These are phyloP conservation scores for Boletus sp. DNA, from an alignment of 1,284 basidiomycete genomes.

Conservation along the genomic window DNA sequence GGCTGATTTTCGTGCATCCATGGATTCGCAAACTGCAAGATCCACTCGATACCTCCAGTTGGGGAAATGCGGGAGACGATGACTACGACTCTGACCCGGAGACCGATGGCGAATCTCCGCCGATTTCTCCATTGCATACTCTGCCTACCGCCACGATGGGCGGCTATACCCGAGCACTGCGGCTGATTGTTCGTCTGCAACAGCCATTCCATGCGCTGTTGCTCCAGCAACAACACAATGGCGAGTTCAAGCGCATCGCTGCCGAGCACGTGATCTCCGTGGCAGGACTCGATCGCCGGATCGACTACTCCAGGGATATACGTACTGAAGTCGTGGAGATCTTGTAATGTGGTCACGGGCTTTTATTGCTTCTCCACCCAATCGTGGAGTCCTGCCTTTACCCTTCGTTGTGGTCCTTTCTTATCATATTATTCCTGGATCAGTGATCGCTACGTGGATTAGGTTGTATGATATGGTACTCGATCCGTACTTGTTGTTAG, in stretches of 20 bases:
- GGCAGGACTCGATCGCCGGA: neutral
- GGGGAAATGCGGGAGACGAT: neutral
- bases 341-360: neutral
- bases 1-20: neutral
- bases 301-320: neutral
- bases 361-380: no score
- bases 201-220: neutral
- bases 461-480: no score
- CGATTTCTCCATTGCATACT: neutral
- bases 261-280: neutral
- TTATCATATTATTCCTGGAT: no score
- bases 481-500: no score
- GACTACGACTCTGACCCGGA: neutral
- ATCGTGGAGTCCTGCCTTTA: no score
- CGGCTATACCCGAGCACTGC: neutral
- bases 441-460: no score
- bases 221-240: neutral
- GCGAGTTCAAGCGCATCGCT: neutral
- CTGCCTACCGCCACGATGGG: neutral
- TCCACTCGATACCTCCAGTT: neutral
- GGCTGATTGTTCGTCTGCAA: neutral
- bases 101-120: no score
- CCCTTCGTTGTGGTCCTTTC: no score
- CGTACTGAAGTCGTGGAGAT: neutral
- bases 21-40: neutral